Percentiles rank a stretch among this genome's conserved stretches.
phyloP scores from a whole-genome alignment of 139 green algal species.

The Diplosphaera chodatii region DNA sequence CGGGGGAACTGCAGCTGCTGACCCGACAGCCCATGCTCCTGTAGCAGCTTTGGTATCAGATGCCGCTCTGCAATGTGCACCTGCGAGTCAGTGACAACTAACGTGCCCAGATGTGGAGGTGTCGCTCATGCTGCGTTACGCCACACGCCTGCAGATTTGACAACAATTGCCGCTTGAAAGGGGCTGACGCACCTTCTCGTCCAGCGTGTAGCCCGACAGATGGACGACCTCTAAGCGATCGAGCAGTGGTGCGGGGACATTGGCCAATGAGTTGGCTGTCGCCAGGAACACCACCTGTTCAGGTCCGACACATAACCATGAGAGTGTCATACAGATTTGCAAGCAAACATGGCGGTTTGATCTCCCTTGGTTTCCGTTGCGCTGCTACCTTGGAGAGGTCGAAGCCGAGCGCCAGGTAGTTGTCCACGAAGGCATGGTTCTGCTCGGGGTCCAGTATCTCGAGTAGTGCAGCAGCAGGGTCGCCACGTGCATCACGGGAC shows the following conservation, averaged over 20 bases:
- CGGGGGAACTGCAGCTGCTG: slow-evolving; percentile 14
- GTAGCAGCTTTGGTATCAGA: slow-evolving; percentile 41
- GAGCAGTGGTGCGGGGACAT: slow-evolving; percentile 12
- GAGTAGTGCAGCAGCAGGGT: slow-evolving; percentile 32
- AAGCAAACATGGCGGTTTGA: too few species aligned
- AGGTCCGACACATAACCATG: too few species aligned
- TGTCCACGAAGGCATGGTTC: slow-evolving; percentile 47
- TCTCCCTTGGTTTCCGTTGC: too few species aligned
- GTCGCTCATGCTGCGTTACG: too few species aligned
- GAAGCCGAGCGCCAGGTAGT: slow-evolving; percentile 39
- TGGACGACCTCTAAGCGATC: slow-evolving; percentile 37
- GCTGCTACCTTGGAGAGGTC: slow-evolving; percentile 46
- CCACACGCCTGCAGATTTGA: too few species aligned
- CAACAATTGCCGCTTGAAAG: too few species aligned
- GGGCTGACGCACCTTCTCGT: slow-evolving; percentile 53
- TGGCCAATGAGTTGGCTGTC: slow-evolving; percentile 10
- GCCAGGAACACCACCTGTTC: slow-evolving; percentile 31
- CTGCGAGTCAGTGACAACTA: too few species aligned
- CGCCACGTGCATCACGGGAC: slow-evolving; percentile 25
- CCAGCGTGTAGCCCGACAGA: slow-evolving; percentile 41
- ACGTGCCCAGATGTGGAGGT: too few species aligned
- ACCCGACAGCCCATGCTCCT: slow-evolving; percentile 52
- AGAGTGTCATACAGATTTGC: too few species aligned
- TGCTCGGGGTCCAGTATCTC: slow-evolving; percentile 58
- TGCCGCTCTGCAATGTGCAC: slow-evolving; percentile 9